Evolutionary conservation across 148 eudicot genomes (phyloP).

Genomic region (Rhododendron molle): DNA sequence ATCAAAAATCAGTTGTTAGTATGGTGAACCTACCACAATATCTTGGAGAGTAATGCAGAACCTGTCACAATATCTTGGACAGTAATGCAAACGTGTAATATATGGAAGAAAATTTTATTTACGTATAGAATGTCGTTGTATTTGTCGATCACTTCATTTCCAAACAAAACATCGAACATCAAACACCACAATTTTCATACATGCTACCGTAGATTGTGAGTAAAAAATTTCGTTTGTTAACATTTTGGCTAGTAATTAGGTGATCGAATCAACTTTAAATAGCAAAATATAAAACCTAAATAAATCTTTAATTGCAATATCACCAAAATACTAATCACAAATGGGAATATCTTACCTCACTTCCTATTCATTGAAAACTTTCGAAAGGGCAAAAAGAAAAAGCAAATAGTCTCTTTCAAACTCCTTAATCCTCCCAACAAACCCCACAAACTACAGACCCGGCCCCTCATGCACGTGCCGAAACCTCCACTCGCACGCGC

Average conservation of each 20-base stretch:
- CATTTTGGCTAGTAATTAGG: not conserved
- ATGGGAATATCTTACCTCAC: constrained; percentile 13
- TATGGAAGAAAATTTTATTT: not conserved
- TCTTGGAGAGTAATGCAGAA: not conserved
- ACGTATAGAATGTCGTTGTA: not conserved
- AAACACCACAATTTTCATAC: not conserved
- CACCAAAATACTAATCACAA: constrained; percentile 11
- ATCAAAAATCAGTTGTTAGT: not conserved
- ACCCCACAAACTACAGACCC: not conserved
- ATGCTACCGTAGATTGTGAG: not conserved
- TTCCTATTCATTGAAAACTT: constrained; percentile 6
- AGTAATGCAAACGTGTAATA: not conserved
- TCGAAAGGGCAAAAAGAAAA: not conserved
- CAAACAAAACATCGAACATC: not conserved
- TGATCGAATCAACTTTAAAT: not conserved
- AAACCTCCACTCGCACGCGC: constrained; percentile 29
- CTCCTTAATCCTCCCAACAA: not conserved
- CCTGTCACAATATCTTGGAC: not conserved
- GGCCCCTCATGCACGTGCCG: constrained; percentile 25
- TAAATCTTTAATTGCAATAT: not conserved
- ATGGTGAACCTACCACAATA: not conserved
- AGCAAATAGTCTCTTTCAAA: not conserved
- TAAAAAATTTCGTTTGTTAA: too few relatives aligned
- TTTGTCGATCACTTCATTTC: not conserved
- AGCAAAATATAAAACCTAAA: not conserved